Conservation (phyloP, 257 asterid species). For the Salvia rosmarinus region DNA sequence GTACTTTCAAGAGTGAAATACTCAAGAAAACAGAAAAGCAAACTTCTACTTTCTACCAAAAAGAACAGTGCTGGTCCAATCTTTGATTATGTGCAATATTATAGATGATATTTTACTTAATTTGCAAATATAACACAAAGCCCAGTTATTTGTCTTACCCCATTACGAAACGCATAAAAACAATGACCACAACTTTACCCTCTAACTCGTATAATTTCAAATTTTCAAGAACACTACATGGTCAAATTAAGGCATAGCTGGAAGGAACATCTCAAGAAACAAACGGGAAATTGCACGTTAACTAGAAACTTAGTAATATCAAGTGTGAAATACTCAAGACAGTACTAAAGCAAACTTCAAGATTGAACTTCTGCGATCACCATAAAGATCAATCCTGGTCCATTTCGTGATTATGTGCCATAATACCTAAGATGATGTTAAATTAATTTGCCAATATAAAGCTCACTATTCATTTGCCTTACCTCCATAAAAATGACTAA, state of each 20-base stretch:
- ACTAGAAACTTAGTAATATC: not conserved
- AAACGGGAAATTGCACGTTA: not conserved
- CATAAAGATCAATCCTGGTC: constrained; percentile 2
- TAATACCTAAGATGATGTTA: not conserved
- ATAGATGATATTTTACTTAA: too few relatives aligned
- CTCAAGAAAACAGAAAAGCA: too few relatives aligned
- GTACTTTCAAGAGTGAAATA: too few relatives aligned
- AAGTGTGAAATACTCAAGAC: constrained; percentile 8
- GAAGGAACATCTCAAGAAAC: not conserved
- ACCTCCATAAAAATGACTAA: not conserved
- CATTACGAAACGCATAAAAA: too few relatives aligned
- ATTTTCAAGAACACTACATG: not conserved
- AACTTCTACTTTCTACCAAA: too few relatives aligned
- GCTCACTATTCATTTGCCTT: not conserved
- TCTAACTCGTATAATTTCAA: not conserved
- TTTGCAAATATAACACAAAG: too few relatives aligned
- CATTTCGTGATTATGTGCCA: not conserved
- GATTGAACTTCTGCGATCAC: not conserved
- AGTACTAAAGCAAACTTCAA: not conserved
- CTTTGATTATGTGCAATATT: too few relatives aligned
- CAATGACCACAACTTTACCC: too few relatives aligned
- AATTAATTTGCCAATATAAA: constrained; percentile 15
- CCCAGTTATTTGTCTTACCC: too few relatives aligned
- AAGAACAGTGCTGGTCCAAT: too few relatives aligned
- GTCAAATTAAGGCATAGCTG: not conserved